Evolutionary conservation across 768 basidiomycete genomes (phyloP), one percentile per base, ranked within the genome.

Genomic region (Termitomyces sp.): DNA sequence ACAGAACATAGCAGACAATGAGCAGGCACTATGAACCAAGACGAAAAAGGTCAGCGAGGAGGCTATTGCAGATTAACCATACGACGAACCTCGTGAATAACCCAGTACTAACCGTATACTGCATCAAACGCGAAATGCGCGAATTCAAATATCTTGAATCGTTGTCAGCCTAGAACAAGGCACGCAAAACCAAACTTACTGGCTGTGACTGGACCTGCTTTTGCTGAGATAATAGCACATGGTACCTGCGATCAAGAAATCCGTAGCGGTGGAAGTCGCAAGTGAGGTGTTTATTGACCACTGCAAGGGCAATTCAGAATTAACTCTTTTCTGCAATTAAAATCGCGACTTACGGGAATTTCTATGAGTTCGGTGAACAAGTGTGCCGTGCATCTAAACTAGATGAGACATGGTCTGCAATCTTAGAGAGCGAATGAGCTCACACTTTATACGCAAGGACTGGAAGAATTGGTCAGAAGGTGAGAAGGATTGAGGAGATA

Each of bases 241-340:
- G 0, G 71, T 64, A 10, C 59, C 63, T 18, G 73, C 64, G 51
- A 80, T 77, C 38, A 77, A 59, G 57, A 81, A 76, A 57, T 82
- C 79, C 59, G 79, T 79, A 23, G 71, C 56, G 0, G 80, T 80
- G 7, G 76, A 71, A 0, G 77, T 71, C 2, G 74, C 75, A 2
- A 81, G 66, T 0, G 78, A 78, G 16, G 74, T 68, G 32, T 75
- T 67, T 51, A 82, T 72, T 1, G 72, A 69, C 78, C 79, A 81
- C 77, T 80, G 30, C 13, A 46, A 43, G 30, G 12, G 23, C 6
- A 4, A 36, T 8, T 58, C 0, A 58, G 23, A 8, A 46, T 14
- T 18, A 4, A 36, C 50, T 23, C 26, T 14, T 43, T 10, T 20
- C 3, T 50, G 33, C 7, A 2, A 50, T 33, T 6, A 20, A 3